Conservation (phyloP, 805 yeast species). For the Hanseniaspora vineae region DNA sequence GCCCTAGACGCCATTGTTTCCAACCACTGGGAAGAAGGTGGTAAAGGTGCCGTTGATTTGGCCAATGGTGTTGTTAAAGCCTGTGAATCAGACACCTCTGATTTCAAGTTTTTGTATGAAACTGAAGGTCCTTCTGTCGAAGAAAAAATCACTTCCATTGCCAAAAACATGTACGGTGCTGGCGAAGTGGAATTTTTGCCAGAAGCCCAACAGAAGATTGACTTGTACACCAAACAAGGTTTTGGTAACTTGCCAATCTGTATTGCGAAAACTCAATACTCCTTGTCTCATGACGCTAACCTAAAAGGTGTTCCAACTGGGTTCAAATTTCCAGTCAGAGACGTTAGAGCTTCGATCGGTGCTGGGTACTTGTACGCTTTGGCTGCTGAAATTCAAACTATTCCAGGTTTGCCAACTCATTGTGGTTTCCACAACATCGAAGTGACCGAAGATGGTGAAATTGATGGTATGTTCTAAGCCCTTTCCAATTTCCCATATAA, state of each 20-base stretch:
- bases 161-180: constrained; percentile 70
- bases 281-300: constrained; percentile 70
- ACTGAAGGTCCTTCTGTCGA: constrained; percentile 45
- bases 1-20: constrained; percentile 69
- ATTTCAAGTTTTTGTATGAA: constrained; percentile 46
- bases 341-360: constrained; percentile 65
- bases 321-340: constrained; percentile 70
- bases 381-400: constrained; percentile 78
- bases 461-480: constrained; percentile 58
- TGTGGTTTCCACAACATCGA: constrained; percentile 82
- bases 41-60: constrained; percentile 62
- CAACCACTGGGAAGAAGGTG: constrained; percentile 84
- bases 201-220: constrained; percentile 58
- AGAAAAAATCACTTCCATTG: constrained; percentile 53
- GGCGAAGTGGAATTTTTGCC: constrained; percentile 54
- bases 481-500: background rate
- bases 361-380: constrained; percentile 77
- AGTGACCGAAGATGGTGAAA: constrained; percentile 67
- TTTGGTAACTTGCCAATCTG: constrained; percentile 70
- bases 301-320: constrained; percentile 77
- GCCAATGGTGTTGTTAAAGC: constrained; percentile 61
- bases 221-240: constrained; percentile 58
- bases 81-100: constrained; percentile 28
- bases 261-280: constrained; percentile 78
- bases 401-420: constrained; percentile 77